Conservation (phyloP, 2,329 filamentous ascomycete species). For the Mariannaea sp. region DNA sequence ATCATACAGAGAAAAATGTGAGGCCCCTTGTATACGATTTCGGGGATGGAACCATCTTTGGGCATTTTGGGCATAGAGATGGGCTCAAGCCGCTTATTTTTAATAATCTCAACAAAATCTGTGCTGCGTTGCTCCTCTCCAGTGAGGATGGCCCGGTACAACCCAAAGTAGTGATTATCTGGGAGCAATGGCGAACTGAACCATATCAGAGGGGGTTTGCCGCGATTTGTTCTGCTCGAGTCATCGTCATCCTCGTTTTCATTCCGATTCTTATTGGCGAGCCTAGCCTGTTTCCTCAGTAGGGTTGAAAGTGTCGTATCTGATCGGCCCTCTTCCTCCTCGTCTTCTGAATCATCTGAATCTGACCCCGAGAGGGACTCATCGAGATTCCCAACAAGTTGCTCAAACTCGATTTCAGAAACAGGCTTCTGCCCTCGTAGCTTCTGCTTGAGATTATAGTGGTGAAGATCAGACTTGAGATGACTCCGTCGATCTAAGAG, state of each 20-base stretch:
- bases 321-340: conserved; percentile 60
- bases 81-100: conserved; percentile 76
- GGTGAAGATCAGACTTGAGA: conserved; percentile 86
- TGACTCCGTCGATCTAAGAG: conserved; percentile 84
- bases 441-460: conserved; percentile 94
- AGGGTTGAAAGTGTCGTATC: conserved; percentile 76
- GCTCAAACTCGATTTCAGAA: conserved; percentile 83
- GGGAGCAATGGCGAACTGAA: conserved; percentile 78
- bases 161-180: conserved; percentile 77
- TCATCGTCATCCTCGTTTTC: conserved; percentile 49
- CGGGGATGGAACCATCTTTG: conserved; percentile 62
- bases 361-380: conserved; percentile 93
- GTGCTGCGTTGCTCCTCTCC: conserved; percentile 67
- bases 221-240: conserved; percentile 57
- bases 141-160: conserved; percentile 84
- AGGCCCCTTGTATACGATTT: conserved; percentile 67
- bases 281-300: conserved; percentile 80
- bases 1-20: conserved; percentile 99
- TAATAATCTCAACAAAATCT: conserved; percentile 69
- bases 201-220: conserved; percentile 82
- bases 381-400: conserved; percentile 81
- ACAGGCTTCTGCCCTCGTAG: conserved; percentile 74
- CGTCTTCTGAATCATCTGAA: conserved; percentile 71
- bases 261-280: conserved; percentile 58
- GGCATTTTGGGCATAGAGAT: conserved; percentile 57